Evolutionary conservation across 2,329 filamentous ascomycete genomes (phyloP), one percentile per base, ranked within the genome.

Genomic region (Scytalidium lignicola): DNA sequence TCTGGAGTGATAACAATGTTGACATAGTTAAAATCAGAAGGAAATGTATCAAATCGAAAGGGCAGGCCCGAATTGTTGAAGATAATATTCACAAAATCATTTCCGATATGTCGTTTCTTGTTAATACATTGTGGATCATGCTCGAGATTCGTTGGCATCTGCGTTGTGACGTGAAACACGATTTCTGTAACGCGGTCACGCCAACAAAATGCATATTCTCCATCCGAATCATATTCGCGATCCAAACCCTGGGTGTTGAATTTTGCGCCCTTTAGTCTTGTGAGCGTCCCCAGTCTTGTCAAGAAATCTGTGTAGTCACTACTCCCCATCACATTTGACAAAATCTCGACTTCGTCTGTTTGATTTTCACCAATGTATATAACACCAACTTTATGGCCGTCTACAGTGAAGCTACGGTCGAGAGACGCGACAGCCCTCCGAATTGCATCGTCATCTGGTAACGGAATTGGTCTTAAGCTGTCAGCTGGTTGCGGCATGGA

Each of bases 21-120:
- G 64, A 99, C 90, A 63, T 88, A 96, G 64, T 96, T 97, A 74
- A 99, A 96, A 50, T 92, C 87, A 0, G 90, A 95, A 0, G 90
- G 90, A 59, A 99, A 95, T 0, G 89, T 96, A 64, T 96, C 82
- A 64, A 96, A 95, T 47, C 80, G 79, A 71, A 96, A 97, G 0
- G 88, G 86, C 43, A 85, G 68, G n/a, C 93, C 92, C 2, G 91
- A 96, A 62, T 95, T 90, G 66, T 99, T 99, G 76, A 95, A 99
- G 50, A 99, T 86, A 58, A 99, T 95, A 65, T 96, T 97, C 64
- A 99, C 93, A 66, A 89, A 95, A 67, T 97, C 93, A 63, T 99
- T 99, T 50, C 93, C 93, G 52, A 97, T 93, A 63, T 97, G 95
- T 2, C 84, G 79, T 69, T 99, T 99, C 73, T 99, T 99, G 65